Evolutionary conservation across 768 basidiomycete species (phyloP).

Genomic region (Macrolepiota dolichaula): DNA sequence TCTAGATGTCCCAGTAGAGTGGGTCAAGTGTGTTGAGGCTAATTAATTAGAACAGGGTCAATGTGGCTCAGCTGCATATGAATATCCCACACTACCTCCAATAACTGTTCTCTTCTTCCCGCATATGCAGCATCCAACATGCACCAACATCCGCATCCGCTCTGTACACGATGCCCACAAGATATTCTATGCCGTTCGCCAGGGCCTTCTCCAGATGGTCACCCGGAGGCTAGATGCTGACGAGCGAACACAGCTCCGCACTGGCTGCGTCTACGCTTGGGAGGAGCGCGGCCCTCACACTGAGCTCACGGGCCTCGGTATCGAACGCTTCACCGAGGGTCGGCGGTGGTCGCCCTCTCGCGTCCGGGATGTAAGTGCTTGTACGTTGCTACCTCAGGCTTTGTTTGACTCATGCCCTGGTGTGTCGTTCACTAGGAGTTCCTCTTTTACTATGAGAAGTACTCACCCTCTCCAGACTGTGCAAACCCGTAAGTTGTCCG

Average conservation of each 20-base stretch:
- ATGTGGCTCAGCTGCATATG: slow-evolving; percentile 5
- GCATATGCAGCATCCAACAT: slow-evolving; percentile 71
- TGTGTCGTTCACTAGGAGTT: slow-evolving; percentile 63
- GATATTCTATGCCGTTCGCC: slow-evolving; percentile 71
- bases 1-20: slow-evolving; percentile 7
- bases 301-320: slow-evolving; percentile 75
- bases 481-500: slow-evolving; percentile 28
- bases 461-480: slow-evolving; percentile 43
- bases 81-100: slow-evolving; percentile 8
- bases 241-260: slow-evolving; percentile 56
- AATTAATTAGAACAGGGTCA: slow-evolving; percentile 21
- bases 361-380: slow-evolving; percentile 66
- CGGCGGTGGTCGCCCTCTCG: slow-evolving; percentile 81
- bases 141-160: slow-evolving; percentile 68
- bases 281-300: slow-evolving; percentile 73
- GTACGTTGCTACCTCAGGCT: background rate
- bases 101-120: slow-evolving; percentile 14
- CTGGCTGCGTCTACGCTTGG: slow-evolving; percentile 63
- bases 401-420: background rate
- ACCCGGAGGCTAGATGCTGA: slow-evolving; percentile 75
- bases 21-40: slow-evolving; percentile 15
- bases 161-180: slow-evolving; percentile 77
- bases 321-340: slow-evolving; percentile 85
- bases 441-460: slow-evolving; percentile 82
- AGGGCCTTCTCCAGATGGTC: slow-evolving; percentile 65